Evolutionary conservation across 805 yeast species (phyloP).

Genomic region (Candida chilensis): DNA sequence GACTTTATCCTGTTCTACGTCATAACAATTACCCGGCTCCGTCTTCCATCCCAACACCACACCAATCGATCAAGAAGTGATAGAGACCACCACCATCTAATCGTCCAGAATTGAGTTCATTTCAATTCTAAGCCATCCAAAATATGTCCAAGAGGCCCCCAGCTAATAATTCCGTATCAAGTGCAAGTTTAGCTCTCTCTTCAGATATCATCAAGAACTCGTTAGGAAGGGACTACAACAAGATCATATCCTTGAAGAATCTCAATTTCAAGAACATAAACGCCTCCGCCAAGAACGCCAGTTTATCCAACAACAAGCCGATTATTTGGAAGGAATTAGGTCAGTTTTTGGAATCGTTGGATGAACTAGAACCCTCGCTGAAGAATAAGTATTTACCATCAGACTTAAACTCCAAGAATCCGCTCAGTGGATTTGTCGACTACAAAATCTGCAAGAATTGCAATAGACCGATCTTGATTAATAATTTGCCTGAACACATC

Average conservation of each 20-base stretch:
- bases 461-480: background rate
- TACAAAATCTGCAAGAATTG: background rate
- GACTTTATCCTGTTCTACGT: too few species aligned
- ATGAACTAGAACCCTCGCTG: background rate
- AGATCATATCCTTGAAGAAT: background rate
- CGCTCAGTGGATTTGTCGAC: background rate
- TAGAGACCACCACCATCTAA: too few species aligned
- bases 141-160: slow-evolving; percentile 1
- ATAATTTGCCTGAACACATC: background rate
- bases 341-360: background rate
- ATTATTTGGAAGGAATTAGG: slow-evolving; percentile 1
- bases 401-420: background rate
- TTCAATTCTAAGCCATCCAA: background rate
- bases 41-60: too few species aligned
- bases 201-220: background rate
- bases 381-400: background rate
- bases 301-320: background rate
- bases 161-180: background rate
- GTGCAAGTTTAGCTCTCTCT: background rate
- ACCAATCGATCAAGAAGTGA: too few species aligned
- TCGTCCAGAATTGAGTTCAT: background rate
- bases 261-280: background rate
- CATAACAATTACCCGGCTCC: too few species aligned
- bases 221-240: background rate
- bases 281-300: background rate